Conservation (phyloP, 495 filamentous ascomycete genomes). For the Massariosphaeria phaeospora region DNA sequence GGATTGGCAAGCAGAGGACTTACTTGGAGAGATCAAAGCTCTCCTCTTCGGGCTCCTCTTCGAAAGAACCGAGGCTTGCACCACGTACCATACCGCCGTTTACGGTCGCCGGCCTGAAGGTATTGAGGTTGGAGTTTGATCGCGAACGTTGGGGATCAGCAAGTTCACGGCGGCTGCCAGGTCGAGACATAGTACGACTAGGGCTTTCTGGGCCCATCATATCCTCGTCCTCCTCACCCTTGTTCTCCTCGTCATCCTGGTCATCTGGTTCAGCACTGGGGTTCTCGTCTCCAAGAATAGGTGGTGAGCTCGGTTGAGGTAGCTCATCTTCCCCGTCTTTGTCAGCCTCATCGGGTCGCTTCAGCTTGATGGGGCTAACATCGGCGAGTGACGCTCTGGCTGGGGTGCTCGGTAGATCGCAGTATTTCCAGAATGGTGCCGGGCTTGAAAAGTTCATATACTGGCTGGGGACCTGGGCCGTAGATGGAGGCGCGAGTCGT, state of each 20-base stretch:
- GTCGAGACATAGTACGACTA: slow-evolving; percentile 31
- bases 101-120: background rate
- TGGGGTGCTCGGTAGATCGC: slow-evolving; percentile 71
- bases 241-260: slow-evolving; percentile 22
- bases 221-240: slow-evolving; percentile 24
- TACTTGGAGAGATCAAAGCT: slow-evolving; percentile 64
- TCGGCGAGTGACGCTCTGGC: slow-evolving; percentile 55
- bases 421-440: slow-evolving; percentile 95
- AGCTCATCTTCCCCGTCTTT: slow-evolving; percentile 17
- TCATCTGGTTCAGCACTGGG: slow-evolving; percentile 7
- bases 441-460: slow-evolving; percentile 93
- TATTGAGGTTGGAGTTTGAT: slow-evolving; percentile 16
- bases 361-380: slow-evolving; percentile 50
- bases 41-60: slow-evolving; percentile 51
- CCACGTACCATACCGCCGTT: slow-evolving; percentile 29
- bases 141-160: slow-evolving; percentile 7
- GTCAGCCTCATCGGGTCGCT: slow-evolving; percentile 17
- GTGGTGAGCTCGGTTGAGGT: slow-evolving; percentile 31
- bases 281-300: slow-evolving; percentile 25
- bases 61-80: slow-evolving; percentile 35
- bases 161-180: slow-evolving; percentile 26
- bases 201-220: slow-evolving; percentile 27
- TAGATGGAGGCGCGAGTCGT: slow-evolving; percentile 79
- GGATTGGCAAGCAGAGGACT: slow-evolving; percentile 32
- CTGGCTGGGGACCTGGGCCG: slow-evolving; percentile 82